Percentiles rank a stretch among this genome's conserved stretches.
phyloP scores from a whole-genome alignment of 192 early-diverging fungal species.

The Coemansia sp. region DNA sequence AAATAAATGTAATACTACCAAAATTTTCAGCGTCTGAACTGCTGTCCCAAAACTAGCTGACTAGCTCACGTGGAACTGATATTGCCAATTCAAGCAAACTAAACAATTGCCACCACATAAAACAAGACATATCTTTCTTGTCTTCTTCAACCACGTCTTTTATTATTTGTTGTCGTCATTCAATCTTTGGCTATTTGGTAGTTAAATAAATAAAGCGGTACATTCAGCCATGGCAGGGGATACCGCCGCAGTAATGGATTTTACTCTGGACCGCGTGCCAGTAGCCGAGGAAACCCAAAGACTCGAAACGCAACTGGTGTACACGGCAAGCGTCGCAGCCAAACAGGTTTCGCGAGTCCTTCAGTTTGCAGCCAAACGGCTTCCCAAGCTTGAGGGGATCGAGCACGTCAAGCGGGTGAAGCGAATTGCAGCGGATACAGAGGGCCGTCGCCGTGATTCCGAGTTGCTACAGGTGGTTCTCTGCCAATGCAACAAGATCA shows the following conservation, averaged over 20 bases:
- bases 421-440: neutral
- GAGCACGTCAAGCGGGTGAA: constrained; percentile 51
- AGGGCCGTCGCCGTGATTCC: neutral
- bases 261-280: constrained; percentile 26
- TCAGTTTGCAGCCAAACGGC: constrained; percentile 11
- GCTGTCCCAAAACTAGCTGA: too few species aligned
- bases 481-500: constrained; percentile 31
- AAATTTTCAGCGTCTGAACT: too few species aligned
- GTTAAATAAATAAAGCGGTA: neutral
- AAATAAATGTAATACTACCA: too few species aligned
- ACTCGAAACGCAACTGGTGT: constrained; percentile 41
- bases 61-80: too few species aligned
- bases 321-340: constrained; percentile 14
- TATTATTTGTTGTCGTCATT: too few species aligned
- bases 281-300: constrained; percentile 33
- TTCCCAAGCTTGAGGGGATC: constrained; percentile 34
- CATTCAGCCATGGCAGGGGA: neutral
- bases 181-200: too few species aligned
- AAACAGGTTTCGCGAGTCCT: constrained; percentile 23
- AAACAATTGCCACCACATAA: too few species aligned
- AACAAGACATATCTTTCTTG: too few species aligned
- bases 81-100: too few species aligned
- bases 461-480: constrained; percentile 20
- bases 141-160: too few species aligned
- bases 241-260: neutral